Evolutionary conservation across 202 grass and related monocot genomes (phyloP), one percentile per base, ranked within the genome.

Genomic region (Musa balbisiana): DNA sequence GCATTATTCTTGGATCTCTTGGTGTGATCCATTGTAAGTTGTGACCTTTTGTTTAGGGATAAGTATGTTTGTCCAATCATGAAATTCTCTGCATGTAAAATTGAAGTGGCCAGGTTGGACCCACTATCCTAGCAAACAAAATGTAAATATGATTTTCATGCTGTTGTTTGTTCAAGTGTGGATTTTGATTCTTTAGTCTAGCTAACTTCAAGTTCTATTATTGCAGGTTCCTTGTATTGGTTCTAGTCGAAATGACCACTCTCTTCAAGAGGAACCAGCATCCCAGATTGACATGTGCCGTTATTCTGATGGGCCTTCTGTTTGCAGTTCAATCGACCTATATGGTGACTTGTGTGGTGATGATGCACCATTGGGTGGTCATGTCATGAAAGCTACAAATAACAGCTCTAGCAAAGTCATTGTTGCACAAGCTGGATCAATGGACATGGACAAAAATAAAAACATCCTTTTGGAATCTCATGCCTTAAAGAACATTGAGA

Each of bases 271-370:
- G 64, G 60, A 81, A 64, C 67, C 70, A 80, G 53, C 76, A 78
- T 80, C 74, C 73, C 66, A 23, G 51, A 77, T 76, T 76, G 82
- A 84, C 22, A 71, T 3, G 51, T 79, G 72, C 33, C 67, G 12
- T 86, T 64, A 73, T 72, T 79, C 72, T 82, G 83, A 82, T 77
- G 27, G 81, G 11, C 76, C 75, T 82, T 93, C 81, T 64, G 76
- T 89, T 23, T 81, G 78, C 81, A 86, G 87, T 54, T 87, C 80
- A n/a, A 82, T 97, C 2, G 93, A 97, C 79, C 77, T 97, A 51
- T 97, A 84, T 79, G 81, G 81, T 84, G 90, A 97, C 67, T 87
- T 97, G 55, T 92, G 85, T 79, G 88, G 82, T 72, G 82, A 89
- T 70, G 83, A 72, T 80, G 52, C 72, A 73, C 82, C 66, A 79